Evolutionary conservation across 805 yeast genomes (phyloP), one percentile per base, ranked within the genome.

Genomic region (Schwanniomyces vanrijiae): DNA sequence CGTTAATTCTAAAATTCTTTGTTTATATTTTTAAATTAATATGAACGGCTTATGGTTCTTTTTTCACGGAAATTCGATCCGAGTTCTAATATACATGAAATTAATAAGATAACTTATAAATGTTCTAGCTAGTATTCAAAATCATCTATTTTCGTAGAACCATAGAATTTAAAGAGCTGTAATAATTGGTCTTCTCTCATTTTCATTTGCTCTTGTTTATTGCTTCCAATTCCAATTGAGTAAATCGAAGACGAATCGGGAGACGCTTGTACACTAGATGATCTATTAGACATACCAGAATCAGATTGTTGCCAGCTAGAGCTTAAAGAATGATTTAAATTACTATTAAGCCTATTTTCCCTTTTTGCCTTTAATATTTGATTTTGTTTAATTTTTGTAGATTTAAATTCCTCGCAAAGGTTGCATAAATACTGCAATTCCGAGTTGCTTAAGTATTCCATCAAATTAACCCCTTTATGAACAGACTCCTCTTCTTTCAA

Each of bases 381-480:
- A n/a, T 47, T 50, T 40, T 54, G 64, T 37, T 60, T 61, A n/a
- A 59, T 62, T 47, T 71, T 73, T 11, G 74, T 73, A 5, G 54
- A 44, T 41, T 69, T 55, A 50, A 71, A 70, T 42, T 73, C 77
- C 29, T 69, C 74, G 42, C 73, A 68, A 33, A 73, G 52, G 43
- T 61, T 61, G 45, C 68, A 61, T 35, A 73, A 55, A 48, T 66
- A 65, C 35, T 65, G 60, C 20, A 73, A 57, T 40, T 72, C 77
- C n/a, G 56, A 47, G 14, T 60, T 57, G 5, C 72, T 52, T 47
- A 72, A 64, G 51, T 61, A 71, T 40, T 70, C 69, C 42, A 73
- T 51, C 64, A 71, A 57, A 48, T 70, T 73, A 18, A 74, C 64
- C 3, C 75, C 74, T 22, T 65, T 63, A 44, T 69, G 71, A 43